phyloP scores from a whole-genome alignment of 768 basidiomycete species.

The Agaricus bisporus region DNA sequence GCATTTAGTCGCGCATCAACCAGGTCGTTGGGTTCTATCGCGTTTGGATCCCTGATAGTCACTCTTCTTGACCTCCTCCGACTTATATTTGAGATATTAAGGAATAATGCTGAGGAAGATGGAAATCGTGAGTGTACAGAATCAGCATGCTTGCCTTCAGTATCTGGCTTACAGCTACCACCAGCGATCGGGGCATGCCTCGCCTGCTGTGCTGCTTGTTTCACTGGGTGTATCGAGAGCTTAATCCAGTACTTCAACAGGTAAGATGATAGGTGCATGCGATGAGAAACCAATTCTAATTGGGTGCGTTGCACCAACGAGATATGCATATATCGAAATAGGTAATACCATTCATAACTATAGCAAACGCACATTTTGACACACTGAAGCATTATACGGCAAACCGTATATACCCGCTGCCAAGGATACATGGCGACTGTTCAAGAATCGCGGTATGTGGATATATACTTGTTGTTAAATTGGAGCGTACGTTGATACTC shows the following conservation, averaged over 20 bases:
- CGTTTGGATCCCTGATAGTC: conserved; percentile 80
- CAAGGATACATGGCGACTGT: conserved; percentile 77
- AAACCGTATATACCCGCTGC: conserved; percentile 78
- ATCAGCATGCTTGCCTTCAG: neutral
- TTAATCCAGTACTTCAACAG: conserved; percentile 79
- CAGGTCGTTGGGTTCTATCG: conserved; percentile 76
- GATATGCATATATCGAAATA: conserved; percentile 83
- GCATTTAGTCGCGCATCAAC: conserved; percentile 74
- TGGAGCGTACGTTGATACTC: conserved; percentile 11
- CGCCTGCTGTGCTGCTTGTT: conserved; percentile 76
- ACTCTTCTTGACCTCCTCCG: conserved; percentile 68
- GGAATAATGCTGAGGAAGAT: conserved; percentile 53
- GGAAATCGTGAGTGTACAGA: conserved; percentile 50
- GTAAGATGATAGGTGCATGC: conserved; percentile 20
- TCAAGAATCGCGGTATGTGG: conserved; percentile 58
- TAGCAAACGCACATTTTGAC: neutral
- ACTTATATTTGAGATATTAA: conserved; percentile 51
- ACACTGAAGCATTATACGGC: conserved; percentile 63
- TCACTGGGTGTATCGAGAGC: conserved; percentile 63
- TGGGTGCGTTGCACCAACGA: conserved; percentile 13
- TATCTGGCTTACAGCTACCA: neutral
- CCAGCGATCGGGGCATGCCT: conserved; percentile 67
- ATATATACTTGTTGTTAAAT: conserved; percentile 4
- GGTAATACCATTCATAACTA: conserved; percentile 29
- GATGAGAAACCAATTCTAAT: neutral